Evolutionary conservation across 2,329 filamentous ascomycete species (phyloP).

Genomic region (Paecilomyces formosus): DNA sequence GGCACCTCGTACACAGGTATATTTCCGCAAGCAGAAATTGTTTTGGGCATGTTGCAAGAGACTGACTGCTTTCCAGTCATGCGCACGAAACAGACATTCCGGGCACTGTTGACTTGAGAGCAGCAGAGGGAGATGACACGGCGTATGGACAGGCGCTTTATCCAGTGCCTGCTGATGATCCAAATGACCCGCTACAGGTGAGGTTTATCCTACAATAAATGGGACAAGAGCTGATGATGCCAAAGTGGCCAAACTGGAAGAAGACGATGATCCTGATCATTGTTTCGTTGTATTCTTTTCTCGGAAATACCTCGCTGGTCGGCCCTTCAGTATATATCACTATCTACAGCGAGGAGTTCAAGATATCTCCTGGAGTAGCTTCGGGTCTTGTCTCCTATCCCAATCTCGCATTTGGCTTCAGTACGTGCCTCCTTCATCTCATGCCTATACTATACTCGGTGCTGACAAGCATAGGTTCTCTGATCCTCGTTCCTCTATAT

Average conservation of each 20-base stretch:
- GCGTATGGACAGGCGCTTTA: slow-evolving; percentile 54
- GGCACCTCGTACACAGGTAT: slow-evolving; percentile 9
- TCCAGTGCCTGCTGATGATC: slow-evolving; percentile 54
- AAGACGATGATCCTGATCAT: slow-evolving; percentile 51
- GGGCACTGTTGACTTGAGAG: slow-evolving; percentile 49
- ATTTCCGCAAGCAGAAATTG: neutral
- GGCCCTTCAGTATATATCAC: slow-evolving; percentile 53
- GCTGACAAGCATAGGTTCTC: slow-evolving; percentile 25
- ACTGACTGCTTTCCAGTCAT: slow-evolving; percentile 32
- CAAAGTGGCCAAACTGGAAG: slow-evolving; percentile 47
- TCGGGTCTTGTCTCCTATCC: slow-evolving; percentile 54
- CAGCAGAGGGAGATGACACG: slow-evolving; percentile 51
- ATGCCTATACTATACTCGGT: neutral
- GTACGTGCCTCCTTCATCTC: slow-evolving; percentile 16
- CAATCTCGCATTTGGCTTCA: slow-evolving; percentile 54
- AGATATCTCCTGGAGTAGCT: slow-evolving; percentile 43
- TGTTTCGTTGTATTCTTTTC: slow-evolving; percentile 50
- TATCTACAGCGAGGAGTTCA: slow-evolving; percentile 47
- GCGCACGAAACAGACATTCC: slow-evolving; percentile 51
- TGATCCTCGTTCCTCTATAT: slow-evolving; percentile 52
- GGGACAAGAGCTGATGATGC: neutral
- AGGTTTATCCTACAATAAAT: neutral
- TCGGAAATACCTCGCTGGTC: slow-evolving; percentile 50
- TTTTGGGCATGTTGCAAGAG: slow-evolving; percentile 4
- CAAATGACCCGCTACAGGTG: slow-evolving; percentile 53